Evolutionary conservation across 2,329 filamentous ascomycete genomes (phyloP).

Genomic region (Aspergillus uvarum): DNA sequence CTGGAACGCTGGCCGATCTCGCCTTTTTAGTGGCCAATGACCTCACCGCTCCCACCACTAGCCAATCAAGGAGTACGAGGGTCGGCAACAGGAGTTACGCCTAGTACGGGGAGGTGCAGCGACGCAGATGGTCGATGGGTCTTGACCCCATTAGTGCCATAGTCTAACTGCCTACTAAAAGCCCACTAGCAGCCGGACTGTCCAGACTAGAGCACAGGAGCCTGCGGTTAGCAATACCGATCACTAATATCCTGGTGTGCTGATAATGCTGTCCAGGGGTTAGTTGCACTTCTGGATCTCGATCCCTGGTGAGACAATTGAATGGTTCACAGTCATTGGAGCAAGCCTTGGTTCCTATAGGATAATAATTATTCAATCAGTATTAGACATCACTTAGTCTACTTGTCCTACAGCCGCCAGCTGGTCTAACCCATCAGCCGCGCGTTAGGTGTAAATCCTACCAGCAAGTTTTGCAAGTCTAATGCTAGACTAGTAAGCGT

Average conservation of each 20-base stretch:
- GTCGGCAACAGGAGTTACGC: neutral
- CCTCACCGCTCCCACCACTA: constrained; percentile 14
- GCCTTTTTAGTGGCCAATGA: neutral
- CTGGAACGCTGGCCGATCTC: constrained; percentile 2
- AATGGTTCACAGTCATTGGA: neutral
- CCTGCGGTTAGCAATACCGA: constrained; percentile 10
- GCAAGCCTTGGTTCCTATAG: neutral
- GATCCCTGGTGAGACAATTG: neutral
- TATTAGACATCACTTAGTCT: constrained; percentile 6
- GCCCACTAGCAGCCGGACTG: constrained; percentile 1
- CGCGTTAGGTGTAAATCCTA: constrained; percentile 1
- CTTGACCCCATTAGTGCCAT: neutral
- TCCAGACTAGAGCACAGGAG: neutral
- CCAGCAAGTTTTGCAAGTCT: constrained; percentile 7
- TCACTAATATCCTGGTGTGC: constrained; percentile 1
- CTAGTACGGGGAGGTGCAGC: neutral
- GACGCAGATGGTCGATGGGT: neutral
- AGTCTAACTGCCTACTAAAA: constrained; percentile 1
- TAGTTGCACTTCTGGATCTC: neutral
- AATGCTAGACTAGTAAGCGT: neutral
- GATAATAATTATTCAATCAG: constrained; percentile 9
- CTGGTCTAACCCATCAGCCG: neutral
- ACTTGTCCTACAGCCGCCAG: neutral
- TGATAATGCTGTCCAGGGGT: neutral
- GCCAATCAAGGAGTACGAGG: neutral